phyloP scores from a whole-genome alignment of 1,284 basidiomycete species.

The Ceratobasidium sp. region DNA sequence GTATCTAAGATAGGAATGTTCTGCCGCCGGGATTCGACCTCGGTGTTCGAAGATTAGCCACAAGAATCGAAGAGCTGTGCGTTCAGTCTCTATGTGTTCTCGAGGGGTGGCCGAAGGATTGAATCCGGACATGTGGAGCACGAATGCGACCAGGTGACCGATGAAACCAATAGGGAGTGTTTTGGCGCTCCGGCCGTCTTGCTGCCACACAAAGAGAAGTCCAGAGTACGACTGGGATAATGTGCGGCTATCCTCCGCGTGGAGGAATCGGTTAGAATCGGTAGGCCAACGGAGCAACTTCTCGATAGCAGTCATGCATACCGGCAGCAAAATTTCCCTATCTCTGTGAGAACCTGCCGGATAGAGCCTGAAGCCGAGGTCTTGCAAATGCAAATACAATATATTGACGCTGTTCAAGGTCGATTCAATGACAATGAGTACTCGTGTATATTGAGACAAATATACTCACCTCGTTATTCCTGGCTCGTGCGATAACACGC shows the following conservation, averaged over 20 bases:
- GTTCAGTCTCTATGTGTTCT: neutral
- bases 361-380: neutral
- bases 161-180: neutral
- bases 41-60: slow-evolving; percentile 15
- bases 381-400: neutral
- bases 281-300: neutral
- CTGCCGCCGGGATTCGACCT: neutral
- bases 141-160: neutral
- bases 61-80: neutral
- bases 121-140: neutral
- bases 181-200: neutral
- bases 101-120: neutral
- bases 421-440: neutral
- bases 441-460: neutral
- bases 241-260: neutral
- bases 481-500: neutral
- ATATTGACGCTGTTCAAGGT: too few relatives aligned
- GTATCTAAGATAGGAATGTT: neutral
- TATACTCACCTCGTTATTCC: neutral
- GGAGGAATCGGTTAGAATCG: neutral
- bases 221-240: neutral
- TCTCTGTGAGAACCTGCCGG: slow-evolving; percentile 1
- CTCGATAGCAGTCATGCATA: neutral
- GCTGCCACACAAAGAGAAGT: neutral
- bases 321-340: neutral